Evolutionary conservation across 2,329 filamentous ascomycete species (phyloP).

Genomic region (Verticillium zaregamsianum): DNA sequence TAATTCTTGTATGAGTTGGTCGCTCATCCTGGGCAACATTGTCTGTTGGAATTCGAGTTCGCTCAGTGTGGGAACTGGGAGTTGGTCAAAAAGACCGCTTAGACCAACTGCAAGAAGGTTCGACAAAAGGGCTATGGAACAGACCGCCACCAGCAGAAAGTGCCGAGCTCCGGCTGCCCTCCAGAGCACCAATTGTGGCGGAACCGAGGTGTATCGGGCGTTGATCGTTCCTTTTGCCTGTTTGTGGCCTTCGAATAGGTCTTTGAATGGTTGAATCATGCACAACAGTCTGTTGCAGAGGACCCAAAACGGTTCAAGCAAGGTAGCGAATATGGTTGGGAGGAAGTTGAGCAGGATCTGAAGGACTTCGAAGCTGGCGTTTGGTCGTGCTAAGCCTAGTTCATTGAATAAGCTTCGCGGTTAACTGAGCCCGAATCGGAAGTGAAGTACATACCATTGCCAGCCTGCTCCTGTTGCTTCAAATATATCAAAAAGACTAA

Average conservation of each 20-base stretch:
- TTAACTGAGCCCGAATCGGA: no score
- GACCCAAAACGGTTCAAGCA: constrained; percentile 54
- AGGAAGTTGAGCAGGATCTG: constrained; percentile 44
- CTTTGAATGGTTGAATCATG: constrained; percentile 49
- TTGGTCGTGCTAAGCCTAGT: constrained; percentile 25
- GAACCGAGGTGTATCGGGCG: constrained; percentile 47
- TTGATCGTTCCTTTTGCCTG: constrained; percentile 33
- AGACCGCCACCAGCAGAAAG: constrained; percentile 40
- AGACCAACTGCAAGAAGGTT: constrained; percentile 52
- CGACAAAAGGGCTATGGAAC: constrained; percentile 40
- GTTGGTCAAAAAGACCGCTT: constrained; percentile 44
- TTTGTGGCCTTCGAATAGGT: constrained; percentile 32
- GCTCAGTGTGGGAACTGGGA: background rate
- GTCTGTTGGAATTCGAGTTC: constrained; percentile 12
- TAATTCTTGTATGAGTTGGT: constrained; percentile 11
- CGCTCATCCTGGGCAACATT: constrained; percentile 13
- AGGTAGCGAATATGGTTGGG: constrained; percentile 48
- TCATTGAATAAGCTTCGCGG: background rate
- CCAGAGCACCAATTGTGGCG: constrained; percentile 46
- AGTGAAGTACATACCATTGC: constrained; percentile 8
- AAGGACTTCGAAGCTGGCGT: constrained; percentile 24
- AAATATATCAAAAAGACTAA: constrained; percentile 7
- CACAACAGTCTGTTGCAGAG: constrained; percentile 49
- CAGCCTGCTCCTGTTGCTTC: constrained; percentile 8
- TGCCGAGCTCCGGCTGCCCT: constrained; percentile 41